Conservation (phyloP, 2,329 filamentous ascomycete genomes). For the Teratosphaeria viscida region DNA sequence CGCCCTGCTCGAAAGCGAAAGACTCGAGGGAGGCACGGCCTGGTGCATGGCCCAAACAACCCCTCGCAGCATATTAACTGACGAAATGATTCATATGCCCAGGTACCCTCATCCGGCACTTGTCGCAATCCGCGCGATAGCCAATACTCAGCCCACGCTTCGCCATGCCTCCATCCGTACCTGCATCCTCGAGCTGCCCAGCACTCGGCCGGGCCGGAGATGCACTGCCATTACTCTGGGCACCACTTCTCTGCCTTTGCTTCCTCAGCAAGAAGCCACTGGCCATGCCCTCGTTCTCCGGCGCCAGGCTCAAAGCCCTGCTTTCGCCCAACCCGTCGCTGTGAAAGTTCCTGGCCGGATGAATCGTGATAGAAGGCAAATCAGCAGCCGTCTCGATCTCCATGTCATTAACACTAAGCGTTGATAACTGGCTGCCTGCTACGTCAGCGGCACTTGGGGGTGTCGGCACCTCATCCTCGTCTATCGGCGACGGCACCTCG, state of each 20-base stretch:
- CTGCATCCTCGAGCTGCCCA: neutral
- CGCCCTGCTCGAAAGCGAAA: neutral
- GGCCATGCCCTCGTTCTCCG: constrained; percentile 1
- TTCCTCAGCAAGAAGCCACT: constrained; percentile 20
- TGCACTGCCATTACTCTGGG: constrained; percentile 19
- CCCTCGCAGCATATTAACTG: constrained; percentile 1
- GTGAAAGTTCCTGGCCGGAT: constrained; percentile 9
- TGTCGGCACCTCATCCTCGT: constrained; percentile 27
- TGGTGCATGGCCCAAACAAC: neutral
- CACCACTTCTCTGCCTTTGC: constrained; percentile 26
- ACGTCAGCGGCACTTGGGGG: constrained; percentile 20
- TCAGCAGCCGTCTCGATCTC: constrained; percentile 21
- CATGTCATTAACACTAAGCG: constrained; percentile 27
- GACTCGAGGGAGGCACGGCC: neutral
- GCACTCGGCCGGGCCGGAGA: constrained; percentile 7
- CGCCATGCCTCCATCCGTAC: neutral
- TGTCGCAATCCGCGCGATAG: constrained; percentile 40
- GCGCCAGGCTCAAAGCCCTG: constrained; percentile 12
- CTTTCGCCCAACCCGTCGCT: neutral
- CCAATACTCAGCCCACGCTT: constrained; percentile 37
- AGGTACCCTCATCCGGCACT: constrained; percentile 37
- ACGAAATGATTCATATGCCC: constrained; percentile 42
- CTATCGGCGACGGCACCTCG: constrained; percentile 25
- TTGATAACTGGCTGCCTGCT: constrained; percentile 25
- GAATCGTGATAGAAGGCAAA: constrained; percentile 15